Evolutionary conservation across 192 early-diverging fungal genomes (phyloP).

Genomic region (Coemansia sp.): DNA sequence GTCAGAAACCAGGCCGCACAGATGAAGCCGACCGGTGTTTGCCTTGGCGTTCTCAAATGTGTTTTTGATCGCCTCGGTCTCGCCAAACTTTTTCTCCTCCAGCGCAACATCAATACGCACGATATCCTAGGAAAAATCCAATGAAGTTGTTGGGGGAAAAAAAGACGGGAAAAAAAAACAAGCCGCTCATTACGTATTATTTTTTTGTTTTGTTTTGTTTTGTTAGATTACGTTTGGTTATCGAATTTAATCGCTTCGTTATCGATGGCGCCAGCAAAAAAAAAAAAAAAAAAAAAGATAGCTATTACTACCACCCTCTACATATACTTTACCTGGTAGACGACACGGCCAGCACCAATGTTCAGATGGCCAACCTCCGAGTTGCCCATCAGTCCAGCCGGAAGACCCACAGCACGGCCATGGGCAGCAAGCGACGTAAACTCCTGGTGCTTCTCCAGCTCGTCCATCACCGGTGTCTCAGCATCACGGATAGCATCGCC

Average conservation of each 20-base stretch:
- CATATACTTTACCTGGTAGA: conserved; percentile 74
- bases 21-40: conserved; percentile 82
- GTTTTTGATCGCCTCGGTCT: conserved; percentile 71
- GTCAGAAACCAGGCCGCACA: conserved; percentile 94
- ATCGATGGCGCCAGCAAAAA: no score
- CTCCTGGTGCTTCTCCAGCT: conserved; percentile 72
- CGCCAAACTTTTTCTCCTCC: conserved; percentile 79
- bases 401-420: conserved; percentile 92
- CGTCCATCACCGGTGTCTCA: conserved; percentile 90
- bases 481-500: conserved; percentile 96
- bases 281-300: no score
- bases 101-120: conserved; percentile 95
- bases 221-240: no score
- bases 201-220: no score
- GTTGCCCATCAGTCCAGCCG: conserved; percentile 99
- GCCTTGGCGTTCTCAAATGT: conserved; percentile 85
- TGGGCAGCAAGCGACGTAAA: conserved; percentile 87
- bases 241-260: no score
- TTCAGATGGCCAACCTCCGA: conserved; percentile 99
- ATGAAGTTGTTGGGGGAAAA: conserved; percentile 11
- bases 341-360: conserved; percentile 98
- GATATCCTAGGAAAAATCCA: conserved; percentile 70
- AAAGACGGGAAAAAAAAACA: conserved; percentile 1
- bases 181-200: neutral
- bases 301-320: neutral